phyloP scores from a whole-genome alignment of 306 rosid species.

The Bauhinia variegata region DNA sequence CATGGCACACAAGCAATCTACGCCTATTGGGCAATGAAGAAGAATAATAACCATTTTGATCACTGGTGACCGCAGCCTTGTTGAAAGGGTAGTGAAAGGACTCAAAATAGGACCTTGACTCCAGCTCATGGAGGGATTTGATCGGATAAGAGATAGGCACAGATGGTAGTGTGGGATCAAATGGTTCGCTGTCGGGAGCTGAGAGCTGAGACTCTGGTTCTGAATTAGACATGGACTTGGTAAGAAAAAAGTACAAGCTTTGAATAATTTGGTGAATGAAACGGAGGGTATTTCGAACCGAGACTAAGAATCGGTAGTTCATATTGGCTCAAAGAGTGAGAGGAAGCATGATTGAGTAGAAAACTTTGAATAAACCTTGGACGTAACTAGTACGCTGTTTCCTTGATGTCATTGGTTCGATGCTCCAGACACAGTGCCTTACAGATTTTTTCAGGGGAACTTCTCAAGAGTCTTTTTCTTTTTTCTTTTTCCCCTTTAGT shows the following conservation, averaged over 20 bases:
- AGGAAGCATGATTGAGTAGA: conserved; percentile 30
- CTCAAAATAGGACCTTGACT: conserved; percentile 68
- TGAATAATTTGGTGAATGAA: conserved; percentile 9
- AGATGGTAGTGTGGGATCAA: conserved; percentile 68
- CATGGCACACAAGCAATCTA: conserved; percentile 84
- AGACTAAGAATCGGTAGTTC: conserved; percentile 33
- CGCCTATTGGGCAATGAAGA: conserved; percentile 64
- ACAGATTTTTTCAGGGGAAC: no score
- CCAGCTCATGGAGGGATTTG: conserved; percentile 74
- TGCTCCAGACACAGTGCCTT: no score
- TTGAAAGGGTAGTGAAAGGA: conserved; percentile 92
- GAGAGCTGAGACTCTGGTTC: conserved; percentile 27
- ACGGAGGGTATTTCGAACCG: conserved; percentile 32
- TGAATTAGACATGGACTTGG: conserved; percentile 46
- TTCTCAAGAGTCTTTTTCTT: no score
- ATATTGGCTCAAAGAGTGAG: conserved; percentile 36
- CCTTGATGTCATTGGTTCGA: no score
- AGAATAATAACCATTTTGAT: conserved; percentile 23
- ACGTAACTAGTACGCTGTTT: neutral
- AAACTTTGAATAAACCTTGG: neutral
- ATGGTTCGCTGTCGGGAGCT: conserved; percentile 39
- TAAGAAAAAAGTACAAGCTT: conserved; percentile 14
- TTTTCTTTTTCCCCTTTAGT: no score
- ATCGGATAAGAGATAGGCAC: conserved; percentile 83
- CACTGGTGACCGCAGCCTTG: conserved; percentile 58